Evolutionary conservation across 2,329 filamentous ascomycete species (phyloP).

Genomic region (Periconia sp.): DNA sequence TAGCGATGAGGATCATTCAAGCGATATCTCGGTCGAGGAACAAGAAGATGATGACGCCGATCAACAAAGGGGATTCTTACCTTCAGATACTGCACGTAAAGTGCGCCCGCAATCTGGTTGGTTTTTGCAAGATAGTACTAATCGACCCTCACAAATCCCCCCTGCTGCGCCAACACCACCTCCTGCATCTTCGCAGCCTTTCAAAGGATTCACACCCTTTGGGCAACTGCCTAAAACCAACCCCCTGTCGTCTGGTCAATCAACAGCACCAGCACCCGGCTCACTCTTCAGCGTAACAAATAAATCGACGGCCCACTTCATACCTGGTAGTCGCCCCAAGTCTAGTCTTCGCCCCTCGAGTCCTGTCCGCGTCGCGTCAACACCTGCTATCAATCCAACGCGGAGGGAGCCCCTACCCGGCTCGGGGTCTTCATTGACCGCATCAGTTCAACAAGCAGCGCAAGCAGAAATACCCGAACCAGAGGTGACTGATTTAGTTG

Average conservation of each 20-base stretch:
- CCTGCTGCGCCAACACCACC: constrained; percentile 38
- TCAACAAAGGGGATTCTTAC: constrained; percentile 42
- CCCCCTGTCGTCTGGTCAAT: constrained; percentile 12
- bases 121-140: constrained; percentile 24
- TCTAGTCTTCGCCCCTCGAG: constrained; percentile 73
- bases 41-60: constrained; percentile 45
- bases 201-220: constrained; percentile 9
- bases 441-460: constrained; percentile 30
- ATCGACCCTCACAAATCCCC: constrained; percentile 25
- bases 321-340: constrained; percentile 50
- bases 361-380: constrained; percentile 62
- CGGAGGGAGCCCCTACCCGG: constrained; percentile 35
- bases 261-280: constrained; percentile 11
- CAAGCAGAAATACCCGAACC: constrained; percentile 44
- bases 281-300: constrained; percentile 35
- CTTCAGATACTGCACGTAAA: constrained; percentile 20
- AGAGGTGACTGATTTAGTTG: constrained; percentile 38
- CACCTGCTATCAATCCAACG: constrained; percentile 45
- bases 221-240: constrained; percentile 10
- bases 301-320: constrained; percentile 50
- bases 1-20: constrained; percentile 7
- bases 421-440: constrained; percentile 33
- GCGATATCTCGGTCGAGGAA: constrained; percentile 45
- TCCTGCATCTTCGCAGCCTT: constrained; percentile 17
- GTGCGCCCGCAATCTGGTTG: constrained; percentile 15